Base-by-base conservation (phyloP, 2,329 filamentous ascomycete species). In the Monosporascus cannonballus region DNA sequence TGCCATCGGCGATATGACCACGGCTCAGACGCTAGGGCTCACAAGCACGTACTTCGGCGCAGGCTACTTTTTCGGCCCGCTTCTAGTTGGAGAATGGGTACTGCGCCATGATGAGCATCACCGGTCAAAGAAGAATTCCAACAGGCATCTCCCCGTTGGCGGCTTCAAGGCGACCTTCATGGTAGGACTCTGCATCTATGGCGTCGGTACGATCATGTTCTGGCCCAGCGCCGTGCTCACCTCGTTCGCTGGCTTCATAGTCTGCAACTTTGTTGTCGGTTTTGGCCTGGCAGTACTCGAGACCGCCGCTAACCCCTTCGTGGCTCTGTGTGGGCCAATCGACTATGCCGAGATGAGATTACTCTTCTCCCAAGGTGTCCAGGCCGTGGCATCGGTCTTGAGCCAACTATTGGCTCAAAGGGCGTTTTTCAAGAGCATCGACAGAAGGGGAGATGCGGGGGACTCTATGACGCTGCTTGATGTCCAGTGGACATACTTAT, bases 401-500 rank as follows among this genome's bases (percentile, higher is more conserved):
- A 87, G 85, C 47, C 85, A 86, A 1, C 71, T 92, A 0, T 73
- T 94, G 11, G 89, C 88, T 6, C 81, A 88, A 41, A 85, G 83
- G 54, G 85, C 87, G 18, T 89, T 93, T 64, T 93, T 93, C 70
- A 77, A 75, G 27, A 73, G 77, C 14, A 77, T 88, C 8, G 73
- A 78, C 36, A 64, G 61, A 17, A 58, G 58, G 11, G 30, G 4
- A 14, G 53, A 56, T 20, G 60, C 49, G 15, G 63, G 60, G 36
- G 66, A 58, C n/a, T 64, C 75, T 2, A 68, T 75, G 30, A 80
- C 79, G 1, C 76, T 94, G 3, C 79, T 88, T 56, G 84, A 87
- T 55, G 87, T 93, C 2, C 90, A 94, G 68, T 95, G 87, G 86
- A 88, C 89, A 0, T 94, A 94, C 61, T 78, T 94, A n/a, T 86